Base-by-base conservation (phyloP, 257 asterid species). In the Plantago major region DNA sequence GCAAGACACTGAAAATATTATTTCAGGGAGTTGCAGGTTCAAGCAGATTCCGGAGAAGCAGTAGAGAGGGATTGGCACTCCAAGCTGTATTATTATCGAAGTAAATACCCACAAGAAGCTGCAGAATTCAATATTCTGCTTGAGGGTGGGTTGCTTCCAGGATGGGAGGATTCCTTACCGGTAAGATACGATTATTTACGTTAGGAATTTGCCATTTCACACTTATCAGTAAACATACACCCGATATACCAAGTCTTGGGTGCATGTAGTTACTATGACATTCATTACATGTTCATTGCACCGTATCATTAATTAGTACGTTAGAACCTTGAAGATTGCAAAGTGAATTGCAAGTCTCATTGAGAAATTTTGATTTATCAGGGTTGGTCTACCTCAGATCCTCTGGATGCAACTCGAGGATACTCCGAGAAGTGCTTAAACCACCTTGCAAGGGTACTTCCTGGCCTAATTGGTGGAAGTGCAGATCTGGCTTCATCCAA, bases 401-500 rank as follows among this genome's bases (percentile, higher is more conserved):
- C 85, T 0, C 65, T 76, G 40, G 88, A 82, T 63, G 79, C 83
- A 42, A 82, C 88, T n/a, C 69, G 85, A 62, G 82, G 79, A 42
- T 74, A 76, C 69, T 82, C 85, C 0, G 81, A 79, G 71, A 73
- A 67, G 74, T 76, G 82, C 44, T 64, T 82, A 60, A 82, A 82
- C 73, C 46, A 53, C 15, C 81, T 82, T 4, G 83, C 78, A 11
- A 76, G 76, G 52, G 88, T 71, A 45, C 83, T 82, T 8, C 88
- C 88, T 1, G 88, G 88, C 40, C 73, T 82, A 3, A 71, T 82
- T 0, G 88, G 88, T 13, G 88, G 88, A 47, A 82, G 88, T 67
- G 88, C 85, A n/a, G 88, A 82, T 55, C 85, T 82, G 10, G 78
- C 83, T 14, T 74, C 79, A 52, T 82, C 85, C 14, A 82, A 82